These are phyloP conservation scores for Colletotrichum tanaceti DNA, from an alignment of 2,329 filamentous ascomycete species.

Conservation along the genomic window DNA sequence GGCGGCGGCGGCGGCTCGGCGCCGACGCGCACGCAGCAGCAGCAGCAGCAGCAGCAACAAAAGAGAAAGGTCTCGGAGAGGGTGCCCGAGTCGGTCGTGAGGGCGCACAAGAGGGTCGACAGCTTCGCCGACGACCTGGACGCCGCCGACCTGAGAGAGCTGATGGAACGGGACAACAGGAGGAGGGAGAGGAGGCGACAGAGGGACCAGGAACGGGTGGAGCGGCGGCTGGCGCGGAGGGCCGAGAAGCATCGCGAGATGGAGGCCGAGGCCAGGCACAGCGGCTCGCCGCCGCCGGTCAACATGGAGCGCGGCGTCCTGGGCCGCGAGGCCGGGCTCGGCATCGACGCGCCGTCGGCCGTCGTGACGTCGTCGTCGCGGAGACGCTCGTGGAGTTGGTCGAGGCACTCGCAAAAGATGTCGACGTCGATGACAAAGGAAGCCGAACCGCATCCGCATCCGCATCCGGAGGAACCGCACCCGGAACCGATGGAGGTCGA, in stretches of 20 bases:
- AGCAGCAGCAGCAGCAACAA: constrained; percentile 63
- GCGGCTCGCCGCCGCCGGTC: constrained; percentile 62
- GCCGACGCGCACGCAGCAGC: constrained; percentile 61
- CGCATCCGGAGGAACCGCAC: constrained; percentile 21
- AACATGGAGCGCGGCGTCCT: constrained; percentile 71
- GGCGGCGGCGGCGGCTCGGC: constrained; percentile 58
- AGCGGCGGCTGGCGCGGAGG: constrained; percentile 72
- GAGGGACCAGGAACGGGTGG: constrained; percentile 74
- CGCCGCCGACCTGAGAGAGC: constrained; percentile 83
- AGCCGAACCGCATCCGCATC: constrained; percentile 27
- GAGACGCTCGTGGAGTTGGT: constrained; percentile 56
- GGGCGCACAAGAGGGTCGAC: constrained; percentile 72
- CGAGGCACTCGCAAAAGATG: constrained; percentile 49
- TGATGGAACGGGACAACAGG: constrained; percentile 90
- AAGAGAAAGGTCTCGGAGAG: constrained; percentile 64
- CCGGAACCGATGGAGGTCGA: constrained; percentile 38
- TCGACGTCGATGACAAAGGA: constrained; percentile 41
- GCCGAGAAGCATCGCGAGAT: constrained; percentile 75
- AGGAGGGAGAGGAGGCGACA: constrained; percentile 79
- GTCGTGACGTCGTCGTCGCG: constrained; percentile 69
- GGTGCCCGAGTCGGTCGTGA: constrained; percentile 68
- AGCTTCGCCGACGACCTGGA: constrained; percentile 86
- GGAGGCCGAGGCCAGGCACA: constrained; percentile 64
- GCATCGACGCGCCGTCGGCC: constrained; percentile 63
- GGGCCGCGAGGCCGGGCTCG: constrained; percentile 69